These are phyloP conservation scores for Boletales sp. DNA, from an alignment of 768 basidiomycete species.

Conservation along the genomic window DNA sequence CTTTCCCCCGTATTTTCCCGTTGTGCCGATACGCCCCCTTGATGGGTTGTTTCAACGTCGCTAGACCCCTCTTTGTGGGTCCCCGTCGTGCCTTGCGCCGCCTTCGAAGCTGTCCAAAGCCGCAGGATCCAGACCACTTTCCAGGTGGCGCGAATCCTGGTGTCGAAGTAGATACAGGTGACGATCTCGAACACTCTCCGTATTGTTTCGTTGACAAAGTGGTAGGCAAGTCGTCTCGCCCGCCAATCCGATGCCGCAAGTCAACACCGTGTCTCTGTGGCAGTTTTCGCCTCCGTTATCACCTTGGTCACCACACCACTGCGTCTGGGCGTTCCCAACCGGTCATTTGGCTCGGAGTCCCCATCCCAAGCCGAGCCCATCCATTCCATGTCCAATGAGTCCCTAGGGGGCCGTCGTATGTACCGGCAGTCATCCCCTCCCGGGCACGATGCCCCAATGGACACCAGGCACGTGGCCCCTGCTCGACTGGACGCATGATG, in stretches of 20 bases:
- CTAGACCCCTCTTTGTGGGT: no score
- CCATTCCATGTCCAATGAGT: conserved; percentile 1
- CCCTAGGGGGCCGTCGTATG: conserved; percentile 13
- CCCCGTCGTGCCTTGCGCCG: no score
- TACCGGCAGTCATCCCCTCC: conserved; percentile 22
- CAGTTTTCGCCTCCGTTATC: conserved; percentile 2
- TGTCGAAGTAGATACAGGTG: no score
- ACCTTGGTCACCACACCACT: conserved; percentile 17
- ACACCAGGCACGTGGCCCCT: conserved; percentile 27
- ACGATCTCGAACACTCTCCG: no score
- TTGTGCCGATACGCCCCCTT: no score
- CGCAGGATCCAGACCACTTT: no score
- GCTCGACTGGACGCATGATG: conserved; percentile 15
- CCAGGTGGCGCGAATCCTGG: no score
- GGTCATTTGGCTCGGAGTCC: conserved; percentile 28
- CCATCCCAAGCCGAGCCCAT: conserved; percentile 14
- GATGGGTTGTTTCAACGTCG: no score
- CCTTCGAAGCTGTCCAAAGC: no score
- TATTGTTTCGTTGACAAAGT: conserved; percentile 4
- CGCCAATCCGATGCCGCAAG: background rate
- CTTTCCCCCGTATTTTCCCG: conserved; percentile 20
- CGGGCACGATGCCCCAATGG: conserved; percentile 25
- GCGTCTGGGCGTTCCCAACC: conserved; percentile 21
- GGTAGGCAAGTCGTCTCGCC: no score
- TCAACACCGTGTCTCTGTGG: conserved; percentile 1